These are phyloP conservation scores for Nigrospora sphaerica DNA, from an alignment of 2,329 filamentous ascomycete species.

Conservation along the genomic window DNA sequence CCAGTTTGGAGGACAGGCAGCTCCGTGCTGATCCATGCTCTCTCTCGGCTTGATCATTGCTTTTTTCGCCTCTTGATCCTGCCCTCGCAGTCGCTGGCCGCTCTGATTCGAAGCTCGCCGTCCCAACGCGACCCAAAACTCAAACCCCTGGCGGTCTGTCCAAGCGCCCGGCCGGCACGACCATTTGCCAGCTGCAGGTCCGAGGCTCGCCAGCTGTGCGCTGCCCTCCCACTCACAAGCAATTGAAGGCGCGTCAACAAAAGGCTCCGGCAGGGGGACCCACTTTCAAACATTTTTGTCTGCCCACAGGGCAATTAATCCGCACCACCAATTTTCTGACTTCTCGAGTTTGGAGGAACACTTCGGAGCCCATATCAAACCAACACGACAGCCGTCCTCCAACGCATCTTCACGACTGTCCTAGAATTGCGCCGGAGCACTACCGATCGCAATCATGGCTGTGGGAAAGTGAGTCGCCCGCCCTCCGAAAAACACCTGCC, in stretches of 20 bases:
- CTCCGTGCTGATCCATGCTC: no score
- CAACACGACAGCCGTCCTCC: constrained; percentile 15
- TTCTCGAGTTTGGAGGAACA: not conserved
- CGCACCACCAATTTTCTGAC: constrained; percentile 2
- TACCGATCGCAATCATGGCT: constrained; percentile 64
- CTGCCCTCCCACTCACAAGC: not conserved
- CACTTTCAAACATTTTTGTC: not conserved
- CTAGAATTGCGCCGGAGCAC: constrained; percentile 24
- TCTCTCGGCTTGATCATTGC: no score
- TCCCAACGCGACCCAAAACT: no score
- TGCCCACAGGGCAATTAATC: constrained; percentile 1
- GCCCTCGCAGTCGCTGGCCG: no score
- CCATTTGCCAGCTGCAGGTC: not conserved
- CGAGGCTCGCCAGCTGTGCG: not conserved
- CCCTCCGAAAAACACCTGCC: no score
- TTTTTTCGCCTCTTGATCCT: no score
- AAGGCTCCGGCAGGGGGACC: not conserved
- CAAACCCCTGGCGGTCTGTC: no score
- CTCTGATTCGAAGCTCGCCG: no score
- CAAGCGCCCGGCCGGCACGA: no score
- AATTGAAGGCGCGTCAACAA: not conserved
- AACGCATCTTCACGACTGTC: constrained; percentile 21
- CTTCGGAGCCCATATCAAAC: constrained; percentile 13
- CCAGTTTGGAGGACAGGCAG: no score
- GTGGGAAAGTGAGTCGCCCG: constrained; percentile 62